These are phyloP conservation scores for Russula griseocarnosa DNA, from an alignment of 768 basidiomycete species.

Conservation along the genomic window DNA sequence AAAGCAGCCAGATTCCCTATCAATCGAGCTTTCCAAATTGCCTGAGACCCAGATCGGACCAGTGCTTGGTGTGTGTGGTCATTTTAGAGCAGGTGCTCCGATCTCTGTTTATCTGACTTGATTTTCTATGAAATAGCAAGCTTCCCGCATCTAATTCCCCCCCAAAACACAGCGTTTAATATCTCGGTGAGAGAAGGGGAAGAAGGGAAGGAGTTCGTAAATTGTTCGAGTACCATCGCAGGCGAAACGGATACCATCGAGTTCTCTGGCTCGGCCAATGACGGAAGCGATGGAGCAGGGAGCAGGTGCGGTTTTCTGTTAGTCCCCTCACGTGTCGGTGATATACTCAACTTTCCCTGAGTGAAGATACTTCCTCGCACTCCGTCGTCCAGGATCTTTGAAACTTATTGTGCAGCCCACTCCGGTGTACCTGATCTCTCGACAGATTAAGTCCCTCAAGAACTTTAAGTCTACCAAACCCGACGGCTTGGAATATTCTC, in stretches of 20 bases:
- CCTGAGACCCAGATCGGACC: constrained; percentile 44
- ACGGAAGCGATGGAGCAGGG: constrained; percentile 47
- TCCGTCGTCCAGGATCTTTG: constrained; percentile 73
- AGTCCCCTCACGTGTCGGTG: no score
- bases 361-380: constrained; percentile 73
- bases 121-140: constrained; percentile 39
- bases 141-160: constrained; percentile 63
- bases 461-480: constrained; percentile 49
- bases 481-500: constrained; percentile 51
- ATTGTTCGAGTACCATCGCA: constrained; percentile 48
- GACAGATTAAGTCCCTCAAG: constrained; percentile 83
- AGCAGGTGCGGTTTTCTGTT: constrained; percentile 54
- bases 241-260: constrained; percentile 86
- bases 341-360: neutral
- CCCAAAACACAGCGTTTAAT: constrained; percentile 55
- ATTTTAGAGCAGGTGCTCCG: neutral
- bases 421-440: constrained; percentile 64
- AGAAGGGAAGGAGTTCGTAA: constrained; percentile 36
- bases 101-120: neutral
- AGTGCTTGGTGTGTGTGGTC: constrained; percentile 43
- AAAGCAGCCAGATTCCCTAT: constrained; percentile 36
- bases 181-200: constrained; percentile 47
- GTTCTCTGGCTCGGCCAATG: constrained; percentile 65
- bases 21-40: constrained; percentile 39
- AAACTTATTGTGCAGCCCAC: constrained; percentile 65